These are phyloP conservation scores for Agaricus sinodeliciosus DNA, from an alignment of 768 basidiomycete genomes.

Conservation along the genomic window DNA sequence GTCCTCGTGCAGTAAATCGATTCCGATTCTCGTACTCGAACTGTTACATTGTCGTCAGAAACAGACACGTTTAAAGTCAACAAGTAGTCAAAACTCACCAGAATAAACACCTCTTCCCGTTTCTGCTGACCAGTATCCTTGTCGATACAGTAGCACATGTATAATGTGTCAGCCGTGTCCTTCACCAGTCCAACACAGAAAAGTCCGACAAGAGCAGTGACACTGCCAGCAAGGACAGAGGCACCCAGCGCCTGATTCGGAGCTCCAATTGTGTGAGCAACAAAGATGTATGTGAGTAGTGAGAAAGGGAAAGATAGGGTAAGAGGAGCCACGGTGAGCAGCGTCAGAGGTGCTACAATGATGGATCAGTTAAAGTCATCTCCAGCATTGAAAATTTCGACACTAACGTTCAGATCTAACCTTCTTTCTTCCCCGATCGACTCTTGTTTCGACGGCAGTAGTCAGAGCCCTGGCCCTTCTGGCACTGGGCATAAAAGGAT, in stretches of 20 bases:
- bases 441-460: conserved; percentile 20
- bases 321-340: conserved; percentile 72
- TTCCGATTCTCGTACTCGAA: conserved; percentile 24
- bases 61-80: background rate
- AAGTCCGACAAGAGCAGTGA: conserved; percentile 75
- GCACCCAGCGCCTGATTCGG: conserved; percentile 72
- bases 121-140: conserved; percentile 34
- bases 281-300: conserved; percentile 78
- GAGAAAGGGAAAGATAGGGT: conserved; percentile 80
- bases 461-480: conserved; percentile 42
- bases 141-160: conserved; percentile 45
- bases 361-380: background rate
- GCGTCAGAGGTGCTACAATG: conserved; percentile 45
- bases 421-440: conserved; percentile 21
- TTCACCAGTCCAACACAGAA: conserved; percentile 80
- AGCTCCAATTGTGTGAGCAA: conserved; percentile 70
- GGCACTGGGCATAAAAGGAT: conserved; percentile 55
- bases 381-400: background rate
- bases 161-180: conserved; percentile 49
- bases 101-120: conserved; percentile 35
- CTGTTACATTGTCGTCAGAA: conserved; percentile 13
- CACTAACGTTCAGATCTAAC: conserved; percentile 55
- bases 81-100: conserved; percentile 21
- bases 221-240: conserved; percentile 68
- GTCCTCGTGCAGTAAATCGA: background rate